These are phyloP conservation scores for Kwoniella bestiolae DNA, from an alignment of 768 basidiomycete species.

Conservation along the genomic window DNA sequence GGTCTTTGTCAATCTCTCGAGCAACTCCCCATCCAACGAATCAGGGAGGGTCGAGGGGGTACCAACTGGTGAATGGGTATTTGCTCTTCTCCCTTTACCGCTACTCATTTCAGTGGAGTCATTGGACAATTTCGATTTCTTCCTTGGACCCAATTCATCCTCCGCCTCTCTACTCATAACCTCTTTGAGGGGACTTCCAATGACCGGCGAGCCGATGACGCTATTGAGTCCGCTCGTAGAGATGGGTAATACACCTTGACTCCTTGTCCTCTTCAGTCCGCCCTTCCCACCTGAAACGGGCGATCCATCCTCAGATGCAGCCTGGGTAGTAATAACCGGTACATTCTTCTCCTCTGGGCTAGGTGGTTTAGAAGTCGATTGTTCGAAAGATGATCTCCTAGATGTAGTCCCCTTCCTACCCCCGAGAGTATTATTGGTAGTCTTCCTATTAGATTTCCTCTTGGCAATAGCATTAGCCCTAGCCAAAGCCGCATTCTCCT, in stretches of 20 bases:
- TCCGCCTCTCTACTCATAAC: slow-evolving; percentile 25
- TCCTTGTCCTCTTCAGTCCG: slow-evolving; percentile 36
- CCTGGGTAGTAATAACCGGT: slow-evolving; percentile 1
- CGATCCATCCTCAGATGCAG: slow-evolving; percentile 15
- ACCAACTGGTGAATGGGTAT: slow-evolving; percentile 15
- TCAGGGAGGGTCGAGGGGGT: slow-evolving; percentile 11
- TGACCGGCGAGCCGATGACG: slow-evolving; percentile 11
- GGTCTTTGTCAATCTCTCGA: slow-evolving; percentile 16
- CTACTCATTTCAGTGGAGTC: not conserved
- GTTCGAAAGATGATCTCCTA: slow-evolving; percentile 4
- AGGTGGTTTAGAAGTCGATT: not conserved
- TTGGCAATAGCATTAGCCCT: slow-evolving; percentile 28
- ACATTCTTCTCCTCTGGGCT: slow-evolving; percentile 8
- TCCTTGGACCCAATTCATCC: slow-evolving; percentile 17
- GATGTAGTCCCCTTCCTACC: not conserved
- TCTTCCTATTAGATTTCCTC: slow-evolving; percentile 13
- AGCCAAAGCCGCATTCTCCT: slow-evolving; percentile 31
- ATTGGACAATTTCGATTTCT: slow-evolving; percentile 16
- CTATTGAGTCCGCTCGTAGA: slow-evolving; percentile 20
- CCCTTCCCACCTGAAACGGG: not conserved
- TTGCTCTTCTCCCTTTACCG: slow-evolving; percentile 17
- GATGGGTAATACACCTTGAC: slow-evolving; percentile 26
- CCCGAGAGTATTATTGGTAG: not conserved
- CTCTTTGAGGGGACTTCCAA: slow-evolving; percentile 34
- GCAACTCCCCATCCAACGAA: not conserved